Evolutionary conservation across 1,284 basidiomycete genomes (phyloP).

Genomic region (Trametes hirsuta): DNA sequence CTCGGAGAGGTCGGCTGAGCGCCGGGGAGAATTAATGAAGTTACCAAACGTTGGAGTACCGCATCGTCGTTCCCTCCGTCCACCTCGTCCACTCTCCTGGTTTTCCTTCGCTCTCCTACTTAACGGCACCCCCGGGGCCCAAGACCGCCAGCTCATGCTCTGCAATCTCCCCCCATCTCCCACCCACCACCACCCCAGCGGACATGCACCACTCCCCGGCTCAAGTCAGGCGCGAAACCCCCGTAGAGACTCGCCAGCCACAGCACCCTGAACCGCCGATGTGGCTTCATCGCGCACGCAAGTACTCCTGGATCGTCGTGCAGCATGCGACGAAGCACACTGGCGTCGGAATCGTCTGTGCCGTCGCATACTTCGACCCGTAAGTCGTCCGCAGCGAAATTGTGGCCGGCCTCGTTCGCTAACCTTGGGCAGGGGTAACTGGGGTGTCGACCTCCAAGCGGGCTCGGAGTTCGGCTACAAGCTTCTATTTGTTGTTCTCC

Average conservation of each 20-base stretch:
- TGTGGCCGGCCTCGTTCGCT: not conserved
- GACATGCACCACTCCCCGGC: conserved; percentile 10
- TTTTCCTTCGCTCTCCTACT: conserved; percentile 9
- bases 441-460: conserved; percentile 77
- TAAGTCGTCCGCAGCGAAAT: conserved; percentile 32
- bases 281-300: conserved; percentile 4
- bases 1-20: conserved; percentile 7
- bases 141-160: conserved; percentile 11
- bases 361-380: conserved; percentile 62
- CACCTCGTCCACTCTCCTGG: conserved; percentile 24
- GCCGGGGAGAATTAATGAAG: conserved; percentile 12
- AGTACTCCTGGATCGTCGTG: conserved; percentile 26
- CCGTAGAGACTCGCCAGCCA: not conserved
- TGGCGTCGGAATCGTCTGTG: conserved; percentile 53
- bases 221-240: not conserved
- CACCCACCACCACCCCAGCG: not conserved
- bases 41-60: conserved; percentile 19
- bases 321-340: conserved; percentile 48
- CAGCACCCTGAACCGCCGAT: not conserved
- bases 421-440: conserved; percentile 57
- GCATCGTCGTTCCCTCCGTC: conserved; percentile 22
- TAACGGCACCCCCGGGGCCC: conserved; percentile 5
- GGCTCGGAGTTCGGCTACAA: conserved; percentile 83
- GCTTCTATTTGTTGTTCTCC: conserved; percentile 83
- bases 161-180: conserved; percentile 8